These are phyloP conservation scores for Leucoagaricus sp. DNA, from an alignment of 1,284 basidiomycete genomes.

Conservation along the genomic window DNA sequence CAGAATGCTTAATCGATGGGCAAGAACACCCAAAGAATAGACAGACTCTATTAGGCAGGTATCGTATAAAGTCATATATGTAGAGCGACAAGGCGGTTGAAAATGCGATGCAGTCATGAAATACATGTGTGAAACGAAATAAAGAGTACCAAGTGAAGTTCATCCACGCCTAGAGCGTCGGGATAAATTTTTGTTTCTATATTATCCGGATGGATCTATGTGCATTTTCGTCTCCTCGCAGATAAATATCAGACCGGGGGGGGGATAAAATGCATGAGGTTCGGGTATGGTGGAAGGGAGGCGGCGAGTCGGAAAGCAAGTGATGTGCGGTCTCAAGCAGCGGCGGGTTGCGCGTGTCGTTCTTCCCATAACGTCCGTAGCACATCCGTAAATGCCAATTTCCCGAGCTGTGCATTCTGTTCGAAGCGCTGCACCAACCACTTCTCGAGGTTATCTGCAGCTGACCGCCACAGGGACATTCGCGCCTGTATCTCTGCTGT, in stretches of 20 bases:
- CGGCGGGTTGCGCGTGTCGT: conserved; percentile 30
- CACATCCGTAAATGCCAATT: conserved; percentile 86
- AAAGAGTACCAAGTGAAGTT: neutral
- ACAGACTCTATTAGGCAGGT: conserved; percentile 12
- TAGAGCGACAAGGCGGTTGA: neutral
- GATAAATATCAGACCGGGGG: conserved; percentile 11
- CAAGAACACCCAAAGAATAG: neutral
- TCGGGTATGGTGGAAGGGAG: neutral
- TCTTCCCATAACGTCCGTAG: conserved; percentile 74
- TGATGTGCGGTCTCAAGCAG: too few species aligned
- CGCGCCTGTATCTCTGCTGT: conserved; percentile 86
- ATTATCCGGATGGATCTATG: conserved; percentile 7
- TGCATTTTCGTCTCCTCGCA: conserved; percentile 1
- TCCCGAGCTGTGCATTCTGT: conserved; percentile 85
- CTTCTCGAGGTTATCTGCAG: conserved; percentile 79
- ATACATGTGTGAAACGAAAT: conserved; percentile 8
- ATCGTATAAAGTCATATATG: conserved; percentile 2
- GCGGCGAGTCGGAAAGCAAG: neutral
- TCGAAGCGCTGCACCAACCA: conserved; percentile 86
- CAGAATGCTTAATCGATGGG: too few species aligned
- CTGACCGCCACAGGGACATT: conserved; percentile 74
- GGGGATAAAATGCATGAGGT: neutral
- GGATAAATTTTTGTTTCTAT: conserved; percentile 10
- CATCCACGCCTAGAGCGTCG: conserved; percentile 2
- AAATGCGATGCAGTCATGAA: conserved; percentile 9